These are phyloP conservation scores for Lomentospora prolificans DNA, from an alignment of 2,329 filamentous ascomycete species.

Conservation along the genomic window DNA sequence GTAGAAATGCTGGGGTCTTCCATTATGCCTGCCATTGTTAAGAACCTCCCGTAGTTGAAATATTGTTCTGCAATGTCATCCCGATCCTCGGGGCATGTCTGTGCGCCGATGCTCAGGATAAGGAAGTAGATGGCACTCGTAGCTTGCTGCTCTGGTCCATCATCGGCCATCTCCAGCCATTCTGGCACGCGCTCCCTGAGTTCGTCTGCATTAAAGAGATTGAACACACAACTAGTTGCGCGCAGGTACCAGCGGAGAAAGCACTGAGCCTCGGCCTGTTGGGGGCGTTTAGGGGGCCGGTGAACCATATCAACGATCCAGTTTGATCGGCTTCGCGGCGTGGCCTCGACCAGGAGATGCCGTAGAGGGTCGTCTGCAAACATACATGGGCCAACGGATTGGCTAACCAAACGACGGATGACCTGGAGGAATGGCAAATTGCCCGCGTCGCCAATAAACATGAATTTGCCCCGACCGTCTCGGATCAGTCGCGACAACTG, in stretches of 20 bases:
- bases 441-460: constrained; percentile 27
- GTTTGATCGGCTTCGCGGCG: constrained; percentile 18
- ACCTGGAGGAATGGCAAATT: constrained; percentile 24
- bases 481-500: constrained; percentile 20
- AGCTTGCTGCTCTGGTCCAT: constrained; percentile 5
- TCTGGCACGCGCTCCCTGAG: constrained; percentile 16
- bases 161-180: constrained; percentile 18
- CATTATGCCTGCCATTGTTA: constrained; percentile 22
- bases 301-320: constrained; percentile 16
- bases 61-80: constrained; percentile 23
- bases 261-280: constrained; percentile 17
- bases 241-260: constrained; percentile 22
- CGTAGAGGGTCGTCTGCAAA: constrained; percentile 24
- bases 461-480: constrained; percentile 22
- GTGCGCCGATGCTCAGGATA: constrained; percentile 22
- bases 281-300: constrained; percentile 12
- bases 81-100: constrained; percentile 20
- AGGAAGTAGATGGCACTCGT: constrained; percentile 17
- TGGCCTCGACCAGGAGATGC: constrained; percentile 23
- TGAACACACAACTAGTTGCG: constrained; percentile 18
- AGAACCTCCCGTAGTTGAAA: constrained; percentile 24
- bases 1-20: constrained; percentile 25
- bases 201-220: constrained; percentile 22
- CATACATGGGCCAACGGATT: constrained; percentile 20
- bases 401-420: constrained; percentile 21